phyloP scores from a whole-genome alignment of 371 early-diverging fungal genomes.

The Rhizopus stolonifer region DNA sequence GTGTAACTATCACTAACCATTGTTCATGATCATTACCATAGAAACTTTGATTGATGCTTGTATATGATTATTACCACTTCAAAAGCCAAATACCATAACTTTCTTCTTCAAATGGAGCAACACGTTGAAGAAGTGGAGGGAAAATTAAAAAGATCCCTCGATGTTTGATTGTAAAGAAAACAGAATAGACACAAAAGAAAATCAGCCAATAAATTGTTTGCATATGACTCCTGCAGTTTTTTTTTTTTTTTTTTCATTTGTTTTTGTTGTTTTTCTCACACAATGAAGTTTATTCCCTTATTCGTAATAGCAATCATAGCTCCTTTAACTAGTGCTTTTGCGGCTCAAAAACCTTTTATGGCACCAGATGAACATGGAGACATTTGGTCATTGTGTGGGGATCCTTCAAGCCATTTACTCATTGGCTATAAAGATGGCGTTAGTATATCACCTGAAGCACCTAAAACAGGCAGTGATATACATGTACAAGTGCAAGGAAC shows the following conservation, averaged over 20 bases:
- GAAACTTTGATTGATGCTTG: no score
- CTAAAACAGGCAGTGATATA: conserved; percentile 39
- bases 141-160: no score
- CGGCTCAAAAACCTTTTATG: conserved; percentile 16
- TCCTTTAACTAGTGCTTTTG: no score
- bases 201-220: background rate
- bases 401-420: conserved; percentile 35
- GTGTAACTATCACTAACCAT: no score
- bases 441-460: conserved; percentile 34
- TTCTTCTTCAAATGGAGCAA: no score
- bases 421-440: conserved; percentile 42
- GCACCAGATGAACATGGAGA: conserved; percentile 39
- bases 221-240: no score
- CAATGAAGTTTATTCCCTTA: background rate
- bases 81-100: no score
- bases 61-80: no score
- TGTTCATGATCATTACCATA: no score
- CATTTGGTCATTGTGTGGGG: conserved; percentile 45
- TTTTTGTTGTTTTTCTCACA: background rate
- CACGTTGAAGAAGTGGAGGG: no score
- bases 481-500: conserved; percentile 45
- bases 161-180: no score
- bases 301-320: no score
- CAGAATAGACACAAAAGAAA: background rate
- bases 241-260: background rate